phyloP scores from a whole-genome alignment of 1,284 basidiomycete species.

The Fistulinella cinereoalba region DNA sequence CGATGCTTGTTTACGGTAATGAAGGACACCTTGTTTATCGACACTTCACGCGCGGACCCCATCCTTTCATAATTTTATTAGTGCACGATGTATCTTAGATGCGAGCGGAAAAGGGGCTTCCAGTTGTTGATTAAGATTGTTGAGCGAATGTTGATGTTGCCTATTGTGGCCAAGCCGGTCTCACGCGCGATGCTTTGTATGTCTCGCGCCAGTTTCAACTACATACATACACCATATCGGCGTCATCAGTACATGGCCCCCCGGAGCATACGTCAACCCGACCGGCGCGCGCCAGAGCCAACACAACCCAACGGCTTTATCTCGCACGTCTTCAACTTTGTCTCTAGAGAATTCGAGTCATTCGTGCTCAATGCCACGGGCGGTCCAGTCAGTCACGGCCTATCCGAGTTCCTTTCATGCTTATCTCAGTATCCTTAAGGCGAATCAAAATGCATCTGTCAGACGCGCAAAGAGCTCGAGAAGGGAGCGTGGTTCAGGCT shows the following conservation, averaged over 20 bases:
- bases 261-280: conserved; percentile 1
- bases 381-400: conserved; percentile 25
- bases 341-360: conserved; percentile 67
- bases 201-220: neutral
- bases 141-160: neutral
- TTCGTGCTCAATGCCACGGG: conserved; percentile 65
- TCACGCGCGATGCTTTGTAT: conserved; percentile 7
- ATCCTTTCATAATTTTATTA: conserved; percentile 10
- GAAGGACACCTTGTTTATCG: conserved; percentile 11
- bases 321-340: conserved; percentile 62
- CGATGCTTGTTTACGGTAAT: conserved; percentile 11
- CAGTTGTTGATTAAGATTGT: too few relatives aligned
- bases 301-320: conserved; percentile 43
- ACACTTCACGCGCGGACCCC: conserved; percentile 1
- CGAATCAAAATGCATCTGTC: conserved; percentile 11
- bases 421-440: conserved; percentile 14
- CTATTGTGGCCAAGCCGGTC: conserved; percentile 16
- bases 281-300: neutral
- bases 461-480: conserved; percentile 6
- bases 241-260: conserved; percentile 3
- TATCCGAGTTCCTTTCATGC: neutral
- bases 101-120: too few relatives aligned
- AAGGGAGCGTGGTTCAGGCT: conserved; percentile 6
- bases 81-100: conserved; percentile 12
- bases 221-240: conserved; percentile 14